Percentiles rank a stretch among this genome's conserved stretches.
Evolutionary conservation across 2,329 filamentous ascomycete species (phyloP).

Genomic region (Ophiostoma sp.): DNA sequence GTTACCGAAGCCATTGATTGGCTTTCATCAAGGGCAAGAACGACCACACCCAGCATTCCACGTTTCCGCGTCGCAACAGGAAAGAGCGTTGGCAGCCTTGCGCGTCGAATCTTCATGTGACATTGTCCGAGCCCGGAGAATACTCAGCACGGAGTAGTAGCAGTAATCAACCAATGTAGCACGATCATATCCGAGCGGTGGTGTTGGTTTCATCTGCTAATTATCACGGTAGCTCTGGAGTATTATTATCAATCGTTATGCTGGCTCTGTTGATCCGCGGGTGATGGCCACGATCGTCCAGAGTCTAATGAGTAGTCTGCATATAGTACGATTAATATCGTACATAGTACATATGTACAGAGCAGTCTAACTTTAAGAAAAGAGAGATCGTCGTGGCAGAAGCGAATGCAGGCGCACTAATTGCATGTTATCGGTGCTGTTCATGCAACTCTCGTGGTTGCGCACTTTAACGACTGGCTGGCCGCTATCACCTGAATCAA

Average conservation of each 20-base stretch:
- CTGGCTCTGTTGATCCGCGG: background rate
- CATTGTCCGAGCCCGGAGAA: background rate
- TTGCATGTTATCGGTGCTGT: background rate
- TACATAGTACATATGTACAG: too few species aligned
- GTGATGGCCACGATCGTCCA: slow-evolving; percentile 4
- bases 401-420: background rate
- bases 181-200: background rate
- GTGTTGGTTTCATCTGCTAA: background rate
- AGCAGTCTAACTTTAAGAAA: background rate
- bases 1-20: background rate
- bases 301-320: background rate
- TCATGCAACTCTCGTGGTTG: background rate
- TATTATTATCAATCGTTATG: background rate
- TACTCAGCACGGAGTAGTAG: too few species aligned
- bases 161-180: background rate
- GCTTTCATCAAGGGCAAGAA: background rate
- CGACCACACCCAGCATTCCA: background rate
- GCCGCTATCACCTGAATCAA: background rate
- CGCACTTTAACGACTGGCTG: too few species aligned
- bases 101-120: background rate
- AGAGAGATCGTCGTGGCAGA: background rate
- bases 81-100: background rate
- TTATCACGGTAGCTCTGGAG: background rate
- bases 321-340: background rate
- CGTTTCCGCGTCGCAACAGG: background rate